Evolutionary conservation across 1,284 basidiomycete species (phyloP), one percentile per base, ranked within the genome.

Genomic region (Moesziomyces aphidis): DNA sequence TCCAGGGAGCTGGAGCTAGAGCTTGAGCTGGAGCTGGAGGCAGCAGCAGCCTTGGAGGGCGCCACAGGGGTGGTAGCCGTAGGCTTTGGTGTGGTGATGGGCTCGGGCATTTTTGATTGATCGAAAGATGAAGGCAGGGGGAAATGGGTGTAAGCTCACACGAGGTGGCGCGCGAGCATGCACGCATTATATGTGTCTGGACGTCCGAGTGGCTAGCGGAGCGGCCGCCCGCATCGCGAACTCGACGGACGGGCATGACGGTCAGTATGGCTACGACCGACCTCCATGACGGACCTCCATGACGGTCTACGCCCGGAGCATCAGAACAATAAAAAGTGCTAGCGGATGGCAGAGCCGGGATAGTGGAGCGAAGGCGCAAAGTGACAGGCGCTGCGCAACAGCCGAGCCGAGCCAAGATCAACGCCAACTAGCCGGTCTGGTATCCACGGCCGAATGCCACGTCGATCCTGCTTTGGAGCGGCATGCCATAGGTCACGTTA

Each of bases 21-120:
- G 45, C 42, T 15, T 3, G 57, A 43, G 21, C 51, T 39, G 13
- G 50, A 7, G 45, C 42, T 15, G 4, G 57, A 43, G 21, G 19
- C 22, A 11, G 50, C 26, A n/a, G 49, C 24, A 22, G 52, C 21
- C 22, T 45, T 47, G 19, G 50, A 17, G 6, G 54, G 26, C 8
- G 36, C 50, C 3, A 50, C 36, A 21, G 61, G 23, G 6, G 50
- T 42, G 24, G 34, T 43, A 22, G 21, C 15, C 17, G 31, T 24
- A 26, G 31, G 24, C 47, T 48, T 56, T 47, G 55, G 11, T 34
- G 59, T 57, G 23, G 53, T 11, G 43, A 64, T 57, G 6, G 72
- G 66, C 24, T 69, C 71, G 4, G 71, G 66, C 66, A 74, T 74
- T 13, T 24, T 65, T 42, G 13, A 11, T 42, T 28, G 15, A 47